Base-by-base conservation (phyloP, 768 basidiomycete genomes). In the Amanita rimosa region DNA sequence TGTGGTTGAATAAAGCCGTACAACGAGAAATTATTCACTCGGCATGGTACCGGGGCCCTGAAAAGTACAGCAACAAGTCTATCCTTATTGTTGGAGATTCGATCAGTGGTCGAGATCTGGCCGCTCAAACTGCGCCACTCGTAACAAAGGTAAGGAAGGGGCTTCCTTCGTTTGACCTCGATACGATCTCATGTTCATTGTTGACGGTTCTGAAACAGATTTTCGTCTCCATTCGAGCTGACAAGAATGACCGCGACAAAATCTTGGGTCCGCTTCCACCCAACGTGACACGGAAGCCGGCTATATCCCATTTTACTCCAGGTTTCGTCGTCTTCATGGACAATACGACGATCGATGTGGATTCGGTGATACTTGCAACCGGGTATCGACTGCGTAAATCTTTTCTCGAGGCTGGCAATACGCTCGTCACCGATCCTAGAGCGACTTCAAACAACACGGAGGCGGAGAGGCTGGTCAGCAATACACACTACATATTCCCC, bases 381-480 rank as follows among this genome's bases (percentile, higher is more conserved):
- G 79, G 80, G 6, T 81, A 81, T 55, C 65, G 76, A 48, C 52
- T 73, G 40, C 66, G 65, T 14, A 63, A 77, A 6, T 76, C 78
- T 0, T 80, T 79, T 55, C 56, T 69, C 9, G 62, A 66, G 10
- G 44, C 52, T n/a, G 59, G 62, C 2, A 54, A 56, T 24, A 56
- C 55, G n/a, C 52, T 68, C 59, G 71, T 31, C 48, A 62, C 58
- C 5, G 58, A 62, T 49, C 62, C 53, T 21, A 49, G 46, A 13
- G 64, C 61, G 4, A 58, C 52, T 24, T 61, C 59, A 34, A 65
- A 62, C 48, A 49, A 52, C 11, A 56, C 61, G 4, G 43, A 56
- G 31, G 27, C 46, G 16, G 38, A 46, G 26, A 50, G 50, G 1
- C 66, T 79, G 31, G 66, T 69, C 14, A 74, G 67, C 24, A 83